Percentiles rank a stretch among this genome's conserved stretches.
Conservation (phyloP, 768 basidiomycete species). For the Podaxis sp. region DNA sequence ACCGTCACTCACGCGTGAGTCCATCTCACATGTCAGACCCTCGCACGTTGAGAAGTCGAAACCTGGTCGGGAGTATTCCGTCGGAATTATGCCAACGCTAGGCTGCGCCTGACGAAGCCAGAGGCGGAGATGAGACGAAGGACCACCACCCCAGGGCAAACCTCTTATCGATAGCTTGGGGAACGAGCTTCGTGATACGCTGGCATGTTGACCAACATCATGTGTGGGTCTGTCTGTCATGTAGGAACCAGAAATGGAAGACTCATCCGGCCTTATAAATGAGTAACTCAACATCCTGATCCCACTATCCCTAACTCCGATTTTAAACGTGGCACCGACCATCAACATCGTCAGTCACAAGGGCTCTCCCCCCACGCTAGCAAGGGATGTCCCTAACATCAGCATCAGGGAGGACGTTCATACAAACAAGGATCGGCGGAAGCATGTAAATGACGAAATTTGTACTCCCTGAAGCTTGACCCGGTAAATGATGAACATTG, state of each 20-base stretch:
- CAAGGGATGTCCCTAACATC: background rate
- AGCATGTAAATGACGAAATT: no score
- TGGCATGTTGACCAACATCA: background rate
- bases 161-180: background rate
- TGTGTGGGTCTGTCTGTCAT: background rate
- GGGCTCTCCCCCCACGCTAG: background rate
- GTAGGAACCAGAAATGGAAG: background rate
- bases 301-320: background rate
- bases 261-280: background rate
- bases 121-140: background rate
- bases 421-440: background rate
- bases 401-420: background rate
- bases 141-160: background rate
- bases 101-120: conserved; percentile 8
- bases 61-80: background rate
- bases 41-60: conserved; percentile 2
- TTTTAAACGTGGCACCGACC: background rate
- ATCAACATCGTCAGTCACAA: background rate
- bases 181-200: background rate
- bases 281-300: background rate
- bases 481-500: no score
- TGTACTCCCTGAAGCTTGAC: no score
- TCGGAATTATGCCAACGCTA: conserved; percentile 7
- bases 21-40: conserved; percentile 12
- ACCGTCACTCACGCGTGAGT: conserved; percentile 4